A percentile compares a stretch with the other conserved stretches of the same genome.
phyloP scores from a whole-genome alignment of 805 yeast genomes.

The Pichia californica region DNA sequence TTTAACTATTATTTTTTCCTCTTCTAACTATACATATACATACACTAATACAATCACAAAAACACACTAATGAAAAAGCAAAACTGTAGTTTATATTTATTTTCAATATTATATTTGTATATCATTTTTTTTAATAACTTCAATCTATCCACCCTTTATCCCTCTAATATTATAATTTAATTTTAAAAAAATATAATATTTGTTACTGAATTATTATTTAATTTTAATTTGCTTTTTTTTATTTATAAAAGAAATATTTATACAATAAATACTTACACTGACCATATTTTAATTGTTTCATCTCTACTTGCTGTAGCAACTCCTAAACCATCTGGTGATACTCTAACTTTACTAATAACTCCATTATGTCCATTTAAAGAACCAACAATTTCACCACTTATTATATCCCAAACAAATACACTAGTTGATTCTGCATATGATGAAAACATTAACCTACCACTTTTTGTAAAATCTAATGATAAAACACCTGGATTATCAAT shows the following conservation, averaged over 20 bases:
- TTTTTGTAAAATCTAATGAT: conserved; percentile 63
- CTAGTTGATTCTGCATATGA: conserved; percentile 67
- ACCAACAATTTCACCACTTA: conserved; percentile 61
- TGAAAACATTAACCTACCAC: conserved; percentile 69
- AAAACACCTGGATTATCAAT: conserved; percentile 63
- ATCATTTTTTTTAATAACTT: neutral
- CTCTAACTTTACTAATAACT: conserved; percentile 54
- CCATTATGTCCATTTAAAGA: conserved; percentile 58
- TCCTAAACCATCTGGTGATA: conserved; percentile 70
- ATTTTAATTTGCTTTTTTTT: no score
- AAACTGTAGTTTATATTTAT: no score
- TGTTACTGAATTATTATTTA: no score
- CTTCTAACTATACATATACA: no score
- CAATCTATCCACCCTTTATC: no score
- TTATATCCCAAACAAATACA: conserved; percentile 70
- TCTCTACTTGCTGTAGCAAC: conserved; percentile 82
- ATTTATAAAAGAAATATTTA: no score
- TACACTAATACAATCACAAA: no score
- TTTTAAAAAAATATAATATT: no score
- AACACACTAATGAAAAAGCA: no score
- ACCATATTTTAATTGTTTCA: conserved; percentile 62
- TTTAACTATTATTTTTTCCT: neutral
- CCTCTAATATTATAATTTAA: no score
- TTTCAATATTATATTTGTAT: no score
- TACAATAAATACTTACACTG: no score